These are phyloP conservation scores for Vinca minor DNA, from an alignment of 257 asterid genomes.

Conservation along the genomic window DNA sequence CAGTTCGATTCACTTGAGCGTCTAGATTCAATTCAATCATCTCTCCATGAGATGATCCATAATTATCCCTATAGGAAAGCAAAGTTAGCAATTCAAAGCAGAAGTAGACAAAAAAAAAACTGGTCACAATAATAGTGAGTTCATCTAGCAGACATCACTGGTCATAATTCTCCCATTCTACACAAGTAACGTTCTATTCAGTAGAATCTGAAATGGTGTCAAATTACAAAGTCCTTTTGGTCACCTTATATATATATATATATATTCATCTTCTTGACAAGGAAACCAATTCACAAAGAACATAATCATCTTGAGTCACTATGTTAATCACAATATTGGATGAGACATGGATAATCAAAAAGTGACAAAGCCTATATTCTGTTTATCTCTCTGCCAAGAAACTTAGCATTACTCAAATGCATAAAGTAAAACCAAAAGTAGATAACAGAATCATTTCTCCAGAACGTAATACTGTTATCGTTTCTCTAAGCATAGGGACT, in stretches of 20 bases:
- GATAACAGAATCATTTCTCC: neutral
- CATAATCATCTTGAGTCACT: neutral
- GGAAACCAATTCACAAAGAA: neutral
- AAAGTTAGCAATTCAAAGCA: neutral
- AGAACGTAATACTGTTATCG: neutral
- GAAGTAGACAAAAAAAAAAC: neutral
- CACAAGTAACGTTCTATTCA: neutral
- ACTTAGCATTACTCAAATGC: neutral
- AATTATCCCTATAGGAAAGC: slow-evolving; percentile 27
- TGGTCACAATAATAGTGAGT: neutral
- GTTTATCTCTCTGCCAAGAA: neutral
- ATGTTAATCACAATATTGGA: neutral
- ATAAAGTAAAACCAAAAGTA: neutral
- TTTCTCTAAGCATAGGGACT: neutral
- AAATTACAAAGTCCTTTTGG: neutral
- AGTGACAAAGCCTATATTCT: neutral
- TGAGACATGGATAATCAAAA: neutral
- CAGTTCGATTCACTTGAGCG: slow-evolving; percentile 75
- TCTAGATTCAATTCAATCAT: slow-evolving; percentile 64
- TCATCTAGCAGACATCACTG: neutral
- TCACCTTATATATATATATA: neutral
- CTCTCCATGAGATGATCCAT: slow-evolving; percentile 34
- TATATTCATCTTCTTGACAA: neutral
- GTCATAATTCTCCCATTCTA: too few relatives aligned
- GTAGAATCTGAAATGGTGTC: too few relatives aligned